These are phyloP conservation scores for Paracamarosporium sp. DNA, from an alignment of 2,329 filamentous ascomycete species.

Conservation along the genomic window DNA sequence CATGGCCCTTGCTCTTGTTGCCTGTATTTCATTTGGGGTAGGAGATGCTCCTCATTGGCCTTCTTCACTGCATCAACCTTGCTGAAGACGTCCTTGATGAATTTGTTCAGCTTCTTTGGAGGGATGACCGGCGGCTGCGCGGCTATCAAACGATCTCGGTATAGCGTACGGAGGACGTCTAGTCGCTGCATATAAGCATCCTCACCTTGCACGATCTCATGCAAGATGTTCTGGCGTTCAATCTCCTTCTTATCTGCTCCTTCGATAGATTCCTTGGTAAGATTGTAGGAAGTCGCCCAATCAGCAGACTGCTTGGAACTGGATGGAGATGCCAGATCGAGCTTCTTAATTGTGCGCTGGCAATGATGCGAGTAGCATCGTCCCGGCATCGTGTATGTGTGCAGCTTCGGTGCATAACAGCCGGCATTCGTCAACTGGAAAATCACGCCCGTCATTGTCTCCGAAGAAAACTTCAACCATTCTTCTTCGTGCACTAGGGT, in stretches of 20 bases:
- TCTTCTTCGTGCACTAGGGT: conserved; percentile 90
- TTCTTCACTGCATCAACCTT: conserved; percentile 87
- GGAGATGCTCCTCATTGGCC: conserved; percentile 89
- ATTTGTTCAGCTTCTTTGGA: conserved; percentile 77
- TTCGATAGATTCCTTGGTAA: conserved; percentile 79
- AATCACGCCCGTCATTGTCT: conserved; percentile 83
- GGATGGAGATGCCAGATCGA: conserved; percentile 80
- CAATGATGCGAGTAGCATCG: conserved; percentile 95
- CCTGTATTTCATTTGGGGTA: conserved; percentile 94
- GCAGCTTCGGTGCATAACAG: conserved; percentile 87
- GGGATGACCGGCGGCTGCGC: conserved; percentile 82
- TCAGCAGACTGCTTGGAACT: conserved; percentile 72
- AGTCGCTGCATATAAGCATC: conserved; percentile 90
- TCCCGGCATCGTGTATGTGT: conserved; percentile 70
- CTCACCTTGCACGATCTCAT: conserved; percentile 94
- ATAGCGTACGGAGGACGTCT: conserved; percentile 83
- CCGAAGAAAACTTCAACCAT: conserved; percentile 91
- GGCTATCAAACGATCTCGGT: conserved; percentile 77
- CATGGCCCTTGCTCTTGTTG: conserved; percentile 97
- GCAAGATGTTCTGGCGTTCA: conserved; percentile 89
- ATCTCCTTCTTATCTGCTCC: conserved; percentile 82
- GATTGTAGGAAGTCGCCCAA: conserved; percentile 87
- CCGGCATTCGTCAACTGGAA: conserved; percentile 92
- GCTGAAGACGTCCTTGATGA: conserved; percentile 86
- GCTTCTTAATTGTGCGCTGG: conserved; percentile 91